These are phyloP conservation scores for Lolium perenne DNA, from an alignment of 176 grass and related monocot species.

Conservation along the genomic window DNA sequence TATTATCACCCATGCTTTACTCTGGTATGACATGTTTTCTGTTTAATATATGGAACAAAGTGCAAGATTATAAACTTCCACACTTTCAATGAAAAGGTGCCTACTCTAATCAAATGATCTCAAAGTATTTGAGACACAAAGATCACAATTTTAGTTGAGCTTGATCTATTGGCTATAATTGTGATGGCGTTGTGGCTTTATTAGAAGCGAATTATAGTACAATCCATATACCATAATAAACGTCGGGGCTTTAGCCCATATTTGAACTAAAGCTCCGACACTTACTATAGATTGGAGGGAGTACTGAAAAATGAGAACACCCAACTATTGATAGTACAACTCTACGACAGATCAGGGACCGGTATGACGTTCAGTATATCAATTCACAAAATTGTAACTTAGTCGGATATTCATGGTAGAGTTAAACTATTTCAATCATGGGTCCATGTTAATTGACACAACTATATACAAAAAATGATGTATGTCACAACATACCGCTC, in stretches of 20 bases:
- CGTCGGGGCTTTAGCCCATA: no score
- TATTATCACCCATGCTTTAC: background rate
- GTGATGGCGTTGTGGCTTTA: background rate
- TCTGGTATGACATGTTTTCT: background rate
- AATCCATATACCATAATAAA: no score
- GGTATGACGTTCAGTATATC: background rate
- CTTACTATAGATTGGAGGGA: no score
- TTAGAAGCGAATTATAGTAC: background rate
- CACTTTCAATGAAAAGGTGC: background rate
- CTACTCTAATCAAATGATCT: background rate
- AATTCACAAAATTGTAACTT: no score
- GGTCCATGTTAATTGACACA: background rate
- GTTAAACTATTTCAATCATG: no score
- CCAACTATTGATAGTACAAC: background rate
- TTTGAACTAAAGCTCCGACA: no score
- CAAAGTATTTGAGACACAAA: background rate
- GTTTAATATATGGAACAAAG: background rate
- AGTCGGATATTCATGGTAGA: no score
- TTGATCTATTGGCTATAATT: conserved; percentile 10
- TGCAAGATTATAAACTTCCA: background rate
- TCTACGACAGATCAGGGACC: no score
- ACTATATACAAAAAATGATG: background rate
- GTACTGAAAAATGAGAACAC: background rate
- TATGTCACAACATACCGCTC: background rate
- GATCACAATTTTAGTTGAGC: background rate